Evolutionary conservation across 139 green algal genomes (phyloP), one percentile per base, ranked within the genome.

Genomic region (Chlamydomonas schloesseri): DNA sequence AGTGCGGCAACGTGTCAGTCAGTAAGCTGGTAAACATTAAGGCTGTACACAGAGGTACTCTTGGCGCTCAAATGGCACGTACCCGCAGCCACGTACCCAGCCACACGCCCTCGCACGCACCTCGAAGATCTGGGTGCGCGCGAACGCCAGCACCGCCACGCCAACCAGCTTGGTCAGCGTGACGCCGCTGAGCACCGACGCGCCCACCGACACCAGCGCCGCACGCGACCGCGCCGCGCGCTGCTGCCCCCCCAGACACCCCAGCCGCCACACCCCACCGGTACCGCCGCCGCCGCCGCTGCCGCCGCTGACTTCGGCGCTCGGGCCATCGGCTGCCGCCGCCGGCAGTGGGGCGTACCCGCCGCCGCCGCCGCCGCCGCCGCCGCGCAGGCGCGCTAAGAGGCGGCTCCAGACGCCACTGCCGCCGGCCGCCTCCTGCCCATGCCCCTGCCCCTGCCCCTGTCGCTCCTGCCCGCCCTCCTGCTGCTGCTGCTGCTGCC

Each of bases 81-180:
- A 20, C 34, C 18, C 29, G 31, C n/a, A 34, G 37, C 33, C 26
- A 24, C 69, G 37, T 13, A 92, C 77, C 36, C 88, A 46, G n/a
- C n/a, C n/a, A 28, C 14, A 58, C 29, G 42, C 42, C 42, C 5
- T 8, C 42, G 42, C 42, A 83, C 26, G 17, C 65, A 36, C 68
- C 79, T 85, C 67, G 73, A 98, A 97, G 78, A 98, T 97, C 64
- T 89, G 89, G 14, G 96, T 98, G 36, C 71, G 88, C 15, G 96
- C 93, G 71, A 93, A 94, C 21, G 93, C 95, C 76, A 98, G 91
- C 76, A 98, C 95, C 13, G 89, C 73, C 65, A 98, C 96, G n/a
- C 96, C 96, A n/a, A 93, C 87, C 37, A 95, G 89, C 90, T 98
- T 98, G 82, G 96, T 98, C 28, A 98, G 86, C 0, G 94, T 96